These are phyloP conservation scores for Mycogone perniciosa DNA, from an alignment of 2,329 filamentous ascomycete species.

Conservation along the genomic window DNA sequence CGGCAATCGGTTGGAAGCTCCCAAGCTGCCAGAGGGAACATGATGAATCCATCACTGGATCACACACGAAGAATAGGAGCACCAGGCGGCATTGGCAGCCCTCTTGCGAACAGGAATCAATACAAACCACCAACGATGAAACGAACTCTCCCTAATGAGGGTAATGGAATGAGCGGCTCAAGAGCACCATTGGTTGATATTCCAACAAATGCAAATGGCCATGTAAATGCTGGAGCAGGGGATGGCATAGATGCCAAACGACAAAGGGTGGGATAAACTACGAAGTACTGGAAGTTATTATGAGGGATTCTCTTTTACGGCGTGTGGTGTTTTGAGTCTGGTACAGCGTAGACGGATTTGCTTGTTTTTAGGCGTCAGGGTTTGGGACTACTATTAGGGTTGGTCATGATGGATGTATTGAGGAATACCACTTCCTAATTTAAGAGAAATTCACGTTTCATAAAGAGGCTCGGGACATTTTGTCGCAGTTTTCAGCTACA, in stretches of 20 bases:
- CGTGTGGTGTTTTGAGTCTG: neutral
- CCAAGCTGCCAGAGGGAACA: slow-evolving; percentile 30
- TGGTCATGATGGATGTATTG: neutral
- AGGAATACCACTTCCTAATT: neutral
- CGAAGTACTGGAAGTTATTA: slow-evolving; percentile 25
- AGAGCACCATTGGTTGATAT: slow-evolving; percentile 47
- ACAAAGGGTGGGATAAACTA: slow-evolving; percentile 37
- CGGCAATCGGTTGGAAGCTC: slow-evolving; percentile 24
- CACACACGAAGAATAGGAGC: slow-evolving; percentile 53
- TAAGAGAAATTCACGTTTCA: too few species aligned
- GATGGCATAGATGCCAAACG: slow-evolving; percentile 43
- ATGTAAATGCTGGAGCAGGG: slow-evolving; percentile 15
- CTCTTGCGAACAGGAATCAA: slow-evolving; percentile 50
- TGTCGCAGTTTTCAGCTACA: too few species aligned
- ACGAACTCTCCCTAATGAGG: slow-evolving; percentile 35
- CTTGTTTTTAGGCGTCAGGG: neutral
- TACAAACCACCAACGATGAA: slow-evolving; percentile 57
- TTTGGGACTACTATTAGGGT: neutral
- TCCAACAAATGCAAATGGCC: slow-evolving; percentile 35
- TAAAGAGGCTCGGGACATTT: too few species aligned
- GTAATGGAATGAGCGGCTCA: slow-evolving; percentile 16
- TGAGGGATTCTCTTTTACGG: neutral
- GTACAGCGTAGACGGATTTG: neutral
- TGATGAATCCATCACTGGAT: slow-evolving; percentile 49
- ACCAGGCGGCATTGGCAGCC: slow-evolving; percentile 48